phyloP scores from a whole-genome alignment of 1,139 yeast species.

The Candida gigantensis region DNA sequence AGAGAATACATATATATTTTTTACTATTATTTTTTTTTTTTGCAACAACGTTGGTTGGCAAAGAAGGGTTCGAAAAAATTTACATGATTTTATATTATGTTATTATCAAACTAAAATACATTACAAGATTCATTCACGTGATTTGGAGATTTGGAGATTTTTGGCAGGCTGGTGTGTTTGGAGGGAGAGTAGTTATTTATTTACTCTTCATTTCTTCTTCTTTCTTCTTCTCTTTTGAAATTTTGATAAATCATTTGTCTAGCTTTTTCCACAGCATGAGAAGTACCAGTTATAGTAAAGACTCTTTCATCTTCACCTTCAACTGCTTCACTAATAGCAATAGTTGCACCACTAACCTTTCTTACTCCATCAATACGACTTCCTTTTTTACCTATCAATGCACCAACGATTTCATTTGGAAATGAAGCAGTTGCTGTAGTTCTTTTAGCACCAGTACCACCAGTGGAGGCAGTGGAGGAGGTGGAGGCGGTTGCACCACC shows the following conservation, averaged over 20 bases:
- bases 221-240: constrained; percentile 74
- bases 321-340: constrained; percentile 74
- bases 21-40: no score
- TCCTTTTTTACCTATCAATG: constrained; percentile 86
- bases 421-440: constrained; percentile 47
- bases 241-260: constrained; percentile 68
- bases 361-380: constrained; percentile 85
- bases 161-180: no score
- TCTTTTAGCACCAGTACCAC: constrained; percentile 6
- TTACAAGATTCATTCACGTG: no score
- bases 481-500: constrained; percentile 10
- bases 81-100: no score
- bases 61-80: no score
- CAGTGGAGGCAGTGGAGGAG: neutral
- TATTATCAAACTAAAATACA: no score
- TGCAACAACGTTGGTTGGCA: no score
- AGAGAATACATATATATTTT: no score
- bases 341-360: constrained; percentile 76
- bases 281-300: constrained; percentile 72
- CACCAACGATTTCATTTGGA: constrained; percentile 87
- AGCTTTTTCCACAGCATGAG: constrained; percentile 68
- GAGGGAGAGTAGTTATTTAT: no score
- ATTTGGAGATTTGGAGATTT: no score
- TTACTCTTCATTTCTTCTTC: constrained; percentile 47
- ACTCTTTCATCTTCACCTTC: constrained; percentile 65